Conservation (phyloP, 257 asterid genomes). For the Plantago major region DNA sequence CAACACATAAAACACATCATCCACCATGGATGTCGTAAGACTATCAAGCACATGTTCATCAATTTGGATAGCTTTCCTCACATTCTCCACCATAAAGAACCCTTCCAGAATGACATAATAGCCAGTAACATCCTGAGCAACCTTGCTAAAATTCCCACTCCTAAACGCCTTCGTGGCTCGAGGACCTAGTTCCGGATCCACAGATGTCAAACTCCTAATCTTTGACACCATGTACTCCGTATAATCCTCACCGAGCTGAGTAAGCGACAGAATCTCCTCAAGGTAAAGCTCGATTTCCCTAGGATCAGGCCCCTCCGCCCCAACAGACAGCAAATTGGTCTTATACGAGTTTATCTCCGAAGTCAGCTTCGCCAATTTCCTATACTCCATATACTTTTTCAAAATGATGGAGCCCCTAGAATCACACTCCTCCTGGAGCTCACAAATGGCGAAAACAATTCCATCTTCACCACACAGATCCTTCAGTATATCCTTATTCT, state of each 20-base stretch:
- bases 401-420: conserved; percentile 72
- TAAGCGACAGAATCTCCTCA: conserved; percentile 78
- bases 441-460: conserved; percentile 88
- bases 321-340: conserved; percentile 64
- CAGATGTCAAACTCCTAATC: conserved; percentile 69
- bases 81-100: conserved; percentile 96
- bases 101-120: conserved; percentile 94
- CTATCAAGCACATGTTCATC: conserved; percentile 88
- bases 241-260: conserved; percentile 89
- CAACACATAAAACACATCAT: conserved; percentile 89
- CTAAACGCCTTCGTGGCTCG: conserved; percentile 89
- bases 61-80: conserved; percentile 84
- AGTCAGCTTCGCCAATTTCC: conserved; percentile 61
- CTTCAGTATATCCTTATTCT: conserved; percentile 69
- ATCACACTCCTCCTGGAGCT: conserved; percentile 96
- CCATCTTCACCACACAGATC: conserved; percentile 89
- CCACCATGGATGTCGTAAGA: conserved; percentile 96
- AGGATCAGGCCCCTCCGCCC: conserved; percentile 81
- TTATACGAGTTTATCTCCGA: conserved; percentile 85
- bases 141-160: conserved; percentile 83
- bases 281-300: conserved; percentile 82
- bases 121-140: conserved; percentile 77
- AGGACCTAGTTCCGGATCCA: conserved; percentile 78
- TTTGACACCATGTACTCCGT: conserved; percentile 85
- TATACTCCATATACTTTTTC: conserved; percentile 73